phyloP scores from a whole-genome alignment of 495 filamentous ascomycete species.

The Trichoderma virens region DNA sequence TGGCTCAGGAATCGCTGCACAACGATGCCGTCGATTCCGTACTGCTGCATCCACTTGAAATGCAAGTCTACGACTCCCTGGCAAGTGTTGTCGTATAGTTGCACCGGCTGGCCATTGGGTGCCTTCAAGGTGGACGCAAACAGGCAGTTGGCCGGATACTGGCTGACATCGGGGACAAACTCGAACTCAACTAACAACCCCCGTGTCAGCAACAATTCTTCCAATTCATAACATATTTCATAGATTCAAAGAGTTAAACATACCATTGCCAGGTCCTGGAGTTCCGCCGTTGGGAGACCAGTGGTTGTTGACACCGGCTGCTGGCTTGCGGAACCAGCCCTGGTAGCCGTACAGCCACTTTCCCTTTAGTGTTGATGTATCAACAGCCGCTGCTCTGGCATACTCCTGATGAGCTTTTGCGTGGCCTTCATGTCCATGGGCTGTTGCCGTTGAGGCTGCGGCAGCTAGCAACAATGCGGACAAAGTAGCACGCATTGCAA shows the following conservation, averaged over 20 bases:
- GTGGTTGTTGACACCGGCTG: constrained; percentile 13
- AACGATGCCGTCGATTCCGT: constrained; percentile 26
- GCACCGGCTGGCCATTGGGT: constrained; percentile 15
- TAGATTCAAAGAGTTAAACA: background rate
- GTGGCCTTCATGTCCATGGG: background rate
- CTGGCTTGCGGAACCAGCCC: constrained; percentile 26
- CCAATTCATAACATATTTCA: too few relatives aligned
- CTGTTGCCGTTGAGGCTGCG: background rate
- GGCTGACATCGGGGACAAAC: constrained; percentile 24
- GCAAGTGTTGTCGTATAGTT: constrained; percentile 27
- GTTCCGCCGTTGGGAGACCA: constrained; percentile 17
- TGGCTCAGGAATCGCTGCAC: constrained; percentile 26
- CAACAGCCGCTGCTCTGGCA: constrained; percentile 16
- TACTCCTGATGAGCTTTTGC: background rate
- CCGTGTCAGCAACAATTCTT: background rate
- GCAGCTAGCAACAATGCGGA: background rate
- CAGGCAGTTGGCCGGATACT: constrained; percentile 25
- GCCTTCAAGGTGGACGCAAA: constrained; percentile 24
- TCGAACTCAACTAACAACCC: constrained; percentile 20
- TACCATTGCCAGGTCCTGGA: constrained; percentile 20
- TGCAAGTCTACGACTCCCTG: constrained; percentile 27
- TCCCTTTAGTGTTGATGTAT: constrained; percentile 21
- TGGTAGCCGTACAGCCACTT: constrained; percentile 27
- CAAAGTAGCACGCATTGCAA: background rate
- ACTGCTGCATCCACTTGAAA: constrained; percentile 25